Base-by-base conservation (phyloP, 352 stramenopile genomes). In the Globisporangium heterothallicum region DNA sequence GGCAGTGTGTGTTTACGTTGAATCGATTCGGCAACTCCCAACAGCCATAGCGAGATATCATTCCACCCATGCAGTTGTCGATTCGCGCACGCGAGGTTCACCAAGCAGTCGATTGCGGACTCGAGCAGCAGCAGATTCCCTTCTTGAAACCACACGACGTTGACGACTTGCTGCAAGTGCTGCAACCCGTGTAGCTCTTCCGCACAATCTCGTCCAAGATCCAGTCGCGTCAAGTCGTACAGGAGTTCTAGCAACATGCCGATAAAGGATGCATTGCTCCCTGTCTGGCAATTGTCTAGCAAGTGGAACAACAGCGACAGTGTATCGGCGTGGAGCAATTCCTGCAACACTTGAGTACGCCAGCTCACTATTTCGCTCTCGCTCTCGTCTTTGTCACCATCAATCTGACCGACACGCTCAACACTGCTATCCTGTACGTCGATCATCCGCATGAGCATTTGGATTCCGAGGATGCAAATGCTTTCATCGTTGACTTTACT, bases 1-100 rank as follows among this genome's bases (percentile, higher is more conserved):
- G 53, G 49, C 6, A 41, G 22, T 0, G 32, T 58, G 10, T 34
- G 42, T n/a, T 59, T 25, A n/a, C 49, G 48, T 25, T 78, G 59
- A 13, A 79, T 58, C 1, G 44, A 58, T 18, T 66, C 54, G 0
- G 64, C 66, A 6, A 78, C 47, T 3, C 54, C 1, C 27, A 72
- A 49, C 10, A 79, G 43, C 66, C 69, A 79, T 42, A 61, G 42
- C 0, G 64, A 29, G 10, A 82, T 40, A 2, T 61, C 52, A 13
- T 42, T 53, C 72, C 72, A 83, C 10, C 42, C 55, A 4, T 62
- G 45, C 0, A 64, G 42, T 25, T 49, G 50, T 18, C 57, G 58
- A 30, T 68, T 66, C 3, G 61, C 74, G 44, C 72, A 75, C 21
- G 66, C 68, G 7, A 74, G 46, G 46, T 83, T 79, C 2, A 78